Percentiles rank a stretch among this genome's conserved stretches.
These are phyloP conservation scores for Coemansia aciculifera DNA, from an alignment of 192 early-diverging fungal species.

Conservation along the genomic window DNA sequence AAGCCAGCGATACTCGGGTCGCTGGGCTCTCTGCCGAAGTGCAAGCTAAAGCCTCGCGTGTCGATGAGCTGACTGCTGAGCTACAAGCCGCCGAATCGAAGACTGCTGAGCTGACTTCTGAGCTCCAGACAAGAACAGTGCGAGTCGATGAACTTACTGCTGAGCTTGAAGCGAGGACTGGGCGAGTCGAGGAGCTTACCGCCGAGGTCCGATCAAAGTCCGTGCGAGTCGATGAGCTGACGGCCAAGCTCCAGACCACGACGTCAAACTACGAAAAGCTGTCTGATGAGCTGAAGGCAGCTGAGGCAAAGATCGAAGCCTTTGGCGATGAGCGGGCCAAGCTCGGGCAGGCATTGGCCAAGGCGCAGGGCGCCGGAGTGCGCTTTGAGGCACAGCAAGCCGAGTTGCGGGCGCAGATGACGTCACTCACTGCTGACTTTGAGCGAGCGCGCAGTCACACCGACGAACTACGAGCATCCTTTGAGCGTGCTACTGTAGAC, in stretches of 20 bases:
- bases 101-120: background rate
- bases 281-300: background rate
- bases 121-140: background rate
- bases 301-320: background rate
- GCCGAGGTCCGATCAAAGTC: background rate
- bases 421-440: background rate
- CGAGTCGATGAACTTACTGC: background rate
- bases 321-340: slow-evolving; percentile 23
- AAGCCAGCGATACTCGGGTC: background rate
- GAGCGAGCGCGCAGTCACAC: slow-evolving; percentile 14
- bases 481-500: slow-evolving; percentile 4
- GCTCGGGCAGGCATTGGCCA: slow-evolving; percentile 39
- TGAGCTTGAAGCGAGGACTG: background rate
- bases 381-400: slow-evolving; percentile 29
- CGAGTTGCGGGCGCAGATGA: slow-evolving; percentile 25
- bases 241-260: background rate
- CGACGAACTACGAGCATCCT: background rate
- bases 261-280: background rate
- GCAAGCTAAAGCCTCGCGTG: background rate
- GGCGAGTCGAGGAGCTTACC: background rate
- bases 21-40: background rate
- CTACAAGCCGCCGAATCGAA: background rate
- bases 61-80: background rate
- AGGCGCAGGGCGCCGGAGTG: slow-evolving; percentile 28
- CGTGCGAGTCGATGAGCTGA: background rate